A percentile compares a stretch with the other conserved stretches of the same genome.
phyloP scores from a whole-genome alignment of 768 basidiomycete genomes.

The Lyophyllum shimeji region DNA sequence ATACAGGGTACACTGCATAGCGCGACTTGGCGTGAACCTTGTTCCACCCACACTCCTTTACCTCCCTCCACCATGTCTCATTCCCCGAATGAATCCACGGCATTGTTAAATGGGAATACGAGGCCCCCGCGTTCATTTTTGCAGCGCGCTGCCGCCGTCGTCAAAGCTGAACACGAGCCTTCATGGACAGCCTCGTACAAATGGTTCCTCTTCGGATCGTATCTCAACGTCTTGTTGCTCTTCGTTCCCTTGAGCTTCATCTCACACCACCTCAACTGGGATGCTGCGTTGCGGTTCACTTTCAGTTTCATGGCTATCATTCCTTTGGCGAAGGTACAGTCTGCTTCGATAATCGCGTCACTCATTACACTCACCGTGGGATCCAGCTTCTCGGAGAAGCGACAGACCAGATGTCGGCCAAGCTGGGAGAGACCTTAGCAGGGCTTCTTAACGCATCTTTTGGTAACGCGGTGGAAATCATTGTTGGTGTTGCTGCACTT shows the following conservation, averaged over 20 bases:
- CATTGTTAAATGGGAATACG: conserved; percentile 48
- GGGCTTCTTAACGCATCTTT: conserved; percentile 86
- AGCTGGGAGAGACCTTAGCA: conserved; percentile 82
- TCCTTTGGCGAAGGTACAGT: conserved; percentile 76
- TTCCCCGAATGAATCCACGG: conserved; percentile 40
- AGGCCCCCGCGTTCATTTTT: conserved; percentile 24
- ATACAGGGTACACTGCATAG: not conserved
- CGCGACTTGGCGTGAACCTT: not conserved
- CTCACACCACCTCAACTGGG: conserved; percentile 69
- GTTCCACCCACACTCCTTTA: conserved; percentile 2
- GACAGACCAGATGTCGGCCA: conserved; percentile 77
- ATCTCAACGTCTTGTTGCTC: conserved; percentile 74
- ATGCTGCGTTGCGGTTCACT: conserved; percentile 68
- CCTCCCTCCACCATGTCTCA: conserved; percentile 28
- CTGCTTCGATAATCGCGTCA: conserved; percentile 3
- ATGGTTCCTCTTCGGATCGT: conserved; percentile 64
- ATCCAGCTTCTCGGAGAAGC: conserved; percentile 72
- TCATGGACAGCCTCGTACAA: conserved; percentile 55
- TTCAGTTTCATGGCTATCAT: conserved; percentile 84
- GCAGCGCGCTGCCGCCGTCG: conserved; percentile 34
- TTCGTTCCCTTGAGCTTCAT: conserved; percentile 75
- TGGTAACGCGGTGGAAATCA: conserved; percentile 85
- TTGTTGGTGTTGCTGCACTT: conserved; percentile 85
- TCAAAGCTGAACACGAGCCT: conserved; percentile 66
- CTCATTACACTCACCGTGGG: conserved; percentile 4